These are phyloP conservation scores for Trichoderma endophyticum DNA, from an alignment of 2,329 filamentous ascomycete species.

Conservation along the genomic window DNA sequence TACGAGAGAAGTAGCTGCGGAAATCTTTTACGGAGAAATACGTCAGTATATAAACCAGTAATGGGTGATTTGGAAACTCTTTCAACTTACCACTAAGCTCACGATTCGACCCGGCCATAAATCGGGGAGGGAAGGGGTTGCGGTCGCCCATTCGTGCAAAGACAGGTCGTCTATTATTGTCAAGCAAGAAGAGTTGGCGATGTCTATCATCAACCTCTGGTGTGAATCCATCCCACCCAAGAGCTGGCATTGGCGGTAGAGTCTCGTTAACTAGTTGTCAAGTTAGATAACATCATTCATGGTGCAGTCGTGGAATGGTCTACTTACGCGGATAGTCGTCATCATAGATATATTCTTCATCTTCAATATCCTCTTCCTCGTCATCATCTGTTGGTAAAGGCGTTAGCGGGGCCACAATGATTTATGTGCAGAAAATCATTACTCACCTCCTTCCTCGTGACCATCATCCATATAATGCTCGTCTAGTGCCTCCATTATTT, in stretches of 20 bases:
- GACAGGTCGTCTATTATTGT: constrained; percentile 45
- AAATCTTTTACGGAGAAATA: constrained; percentile 40
- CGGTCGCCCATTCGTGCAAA: constrained; percentile 42
- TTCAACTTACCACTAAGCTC: constrained; percentile 48
- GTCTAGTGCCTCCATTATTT: constrained; percentile 50
- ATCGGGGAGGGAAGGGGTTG: constrained; percentile 57
- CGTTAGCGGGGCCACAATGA: not conserved
- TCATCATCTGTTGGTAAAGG: constrained; percentile 41
- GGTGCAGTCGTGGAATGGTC: not conserved
- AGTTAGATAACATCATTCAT: not conserved
- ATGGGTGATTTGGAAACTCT: not conserved
- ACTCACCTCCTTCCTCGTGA: constrained; percentile 57
- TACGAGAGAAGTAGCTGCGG: constrained; percentile 47
- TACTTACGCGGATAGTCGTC: constrained; percentile 56
- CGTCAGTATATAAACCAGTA: not conserved
- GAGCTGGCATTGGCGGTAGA: constrained; percentile 41
- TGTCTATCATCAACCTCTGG: constrained; percentile 49
- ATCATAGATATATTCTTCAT: constrained; percentile 62
- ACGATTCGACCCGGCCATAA: constrained; percentile 53
- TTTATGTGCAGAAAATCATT: not conserved
- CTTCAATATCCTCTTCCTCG: constrained; percentile 68
- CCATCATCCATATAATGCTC: constrained; percentile 54
- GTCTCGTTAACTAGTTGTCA: constrained; percentile 18
- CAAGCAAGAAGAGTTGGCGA: constrained; percentile 48
- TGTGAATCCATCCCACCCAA: constrained; percentile 57